Evolutionary conservation across 805 yeast species (phyloP), one percentile per base, ranked within the genome.

Genomic region (Nakazawaea peltata): DNA sequence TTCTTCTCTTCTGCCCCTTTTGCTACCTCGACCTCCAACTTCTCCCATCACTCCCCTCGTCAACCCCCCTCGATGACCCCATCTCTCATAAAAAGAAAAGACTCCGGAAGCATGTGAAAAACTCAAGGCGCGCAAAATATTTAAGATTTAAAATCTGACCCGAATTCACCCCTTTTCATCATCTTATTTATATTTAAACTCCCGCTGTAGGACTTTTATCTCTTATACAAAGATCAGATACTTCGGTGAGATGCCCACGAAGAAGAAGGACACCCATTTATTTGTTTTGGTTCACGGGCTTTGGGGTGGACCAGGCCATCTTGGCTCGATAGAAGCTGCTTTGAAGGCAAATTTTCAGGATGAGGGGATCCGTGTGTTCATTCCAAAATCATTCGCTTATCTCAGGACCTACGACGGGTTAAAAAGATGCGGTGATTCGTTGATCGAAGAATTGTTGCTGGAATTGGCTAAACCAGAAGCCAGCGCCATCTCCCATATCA

Each of bases 331-430:
- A 24, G 67, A 63, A 32, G 61, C 62, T 10, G 54, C 65, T 10
- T 52, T 80, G 26, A 52, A 54, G 12, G 54, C 59, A 7, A 46
- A 51, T 1, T 39, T 69, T n/a, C 43, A 49, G 28, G 67, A 71
- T 49, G 76, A 54, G 40, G 56, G 50, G 29, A 43, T 57, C 2
- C 64, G 51, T 56, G 68, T 57, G 30, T 65, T 70, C 41, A 61
- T 62, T 48, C 88, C 79, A 10, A 70, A 51, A 12, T 64, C 79
- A 1, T 85, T 82, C 43, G 67, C 81, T 0, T 77, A 82, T 23
- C 73, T 80, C 48, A 73, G 77, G 48, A 84, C 96, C 0, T 83
- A 84, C 49, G 96, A 88, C 50, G 97, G 97, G 3, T 65, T 86
- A 15, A 77, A 75, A 44, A 67, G 78, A 33, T 71, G 81, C 39